Evolutionary conservation across 352 stramenopile species (phyloP), one percentile per base, ranked within the genome.

Genomic region (Peronosclerospora sorghi): DNA sequence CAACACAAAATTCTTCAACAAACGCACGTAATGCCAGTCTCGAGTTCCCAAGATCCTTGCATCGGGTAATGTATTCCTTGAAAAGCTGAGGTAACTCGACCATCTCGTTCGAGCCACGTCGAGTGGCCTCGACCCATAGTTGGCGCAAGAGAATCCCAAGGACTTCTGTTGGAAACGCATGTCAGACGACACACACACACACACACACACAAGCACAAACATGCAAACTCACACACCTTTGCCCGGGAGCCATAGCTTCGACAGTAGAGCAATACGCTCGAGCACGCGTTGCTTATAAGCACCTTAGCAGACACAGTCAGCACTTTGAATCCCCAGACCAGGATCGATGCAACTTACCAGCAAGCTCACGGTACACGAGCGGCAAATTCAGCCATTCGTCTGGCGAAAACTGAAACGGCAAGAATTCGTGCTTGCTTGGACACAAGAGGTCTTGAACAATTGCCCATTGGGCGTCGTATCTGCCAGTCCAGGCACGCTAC

Each of bases 391-490:
- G 17, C 12, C 20, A 19, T 26, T 37, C 18, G 13, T 14, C 35
- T 23, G 30, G 24, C 13, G 48, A 15, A 5, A 43, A 1, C 18
- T 48, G 18, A 24, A 75, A 75, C 23, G 64, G 67, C 19, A 78
- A 61, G 30, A 73, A 75, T 24, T 58, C 39, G 2, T 8, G 48
- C 17, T 56, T 68, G n/a, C 43, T 41, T 12, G 51, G 52, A 17
- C 73, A 62, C 9, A 79, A 53, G 7, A 79, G 48, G 5, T 65
- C 49, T 46, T 69, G 71, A 5, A 70, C 65, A 13, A 74, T 38
- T 12, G 52, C 59, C 67, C 67, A 79, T n/a, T 57, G 64, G 18
- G 59, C 56, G 8, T 76, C 59, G 30, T 45, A 62, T 39, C 57
- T 65, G 51, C n/a, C 12, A 35, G 15, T 35, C 13, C 21, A 26